Evolutionary conservation across 306 rosid species (phyloP).

Genomic region (Acacia crassicarpa): DNA sequence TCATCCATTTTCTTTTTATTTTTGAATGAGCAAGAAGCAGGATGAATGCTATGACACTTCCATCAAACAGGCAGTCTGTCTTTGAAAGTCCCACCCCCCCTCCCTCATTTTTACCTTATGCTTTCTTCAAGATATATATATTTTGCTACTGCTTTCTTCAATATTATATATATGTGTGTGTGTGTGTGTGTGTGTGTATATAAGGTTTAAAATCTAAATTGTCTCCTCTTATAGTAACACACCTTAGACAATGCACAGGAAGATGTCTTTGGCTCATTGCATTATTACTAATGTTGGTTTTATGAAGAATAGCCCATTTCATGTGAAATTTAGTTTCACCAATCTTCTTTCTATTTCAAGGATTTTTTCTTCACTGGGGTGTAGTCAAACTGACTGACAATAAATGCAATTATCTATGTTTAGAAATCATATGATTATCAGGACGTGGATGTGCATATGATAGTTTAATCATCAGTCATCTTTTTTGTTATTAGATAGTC

Average conservation of each 20-base stretch:
- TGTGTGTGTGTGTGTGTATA: not conserved
- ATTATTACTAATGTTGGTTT: not conserved
- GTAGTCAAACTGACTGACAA: not conserved
- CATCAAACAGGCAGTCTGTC: not conserved
- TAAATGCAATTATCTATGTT: not conserved
- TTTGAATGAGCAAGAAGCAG: not conserved
- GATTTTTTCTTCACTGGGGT: not conserved
- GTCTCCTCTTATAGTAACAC: not conserved
- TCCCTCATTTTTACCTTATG: too few species aligned
- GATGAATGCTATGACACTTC: not conserved
- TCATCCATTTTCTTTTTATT: not conserved
- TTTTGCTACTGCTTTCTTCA: not conserved
- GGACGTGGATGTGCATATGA: constrained; percentile 5
- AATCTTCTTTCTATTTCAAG: not conserved
- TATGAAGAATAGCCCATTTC: not conserved
- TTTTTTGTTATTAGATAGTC: not conserved
- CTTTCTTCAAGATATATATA: not conserved
- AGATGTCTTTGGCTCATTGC: not conserved
- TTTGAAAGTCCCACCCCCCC: too few species aligned
- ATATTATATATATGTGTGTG: not conserved
- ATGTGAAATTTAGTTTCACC: not conserved
- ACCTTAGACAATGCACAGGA: not conserved
- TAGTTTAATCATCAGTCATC: not conserved
- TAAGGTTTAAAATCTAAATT: not conserved
- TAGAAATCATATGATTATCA: constrained; percentile 13